Evolutionary conservation across 805 yeast genomes (phyloP), one percentile per base, ranked within the genome.

Genomic region (Suhomyces faveliae): DNA sequence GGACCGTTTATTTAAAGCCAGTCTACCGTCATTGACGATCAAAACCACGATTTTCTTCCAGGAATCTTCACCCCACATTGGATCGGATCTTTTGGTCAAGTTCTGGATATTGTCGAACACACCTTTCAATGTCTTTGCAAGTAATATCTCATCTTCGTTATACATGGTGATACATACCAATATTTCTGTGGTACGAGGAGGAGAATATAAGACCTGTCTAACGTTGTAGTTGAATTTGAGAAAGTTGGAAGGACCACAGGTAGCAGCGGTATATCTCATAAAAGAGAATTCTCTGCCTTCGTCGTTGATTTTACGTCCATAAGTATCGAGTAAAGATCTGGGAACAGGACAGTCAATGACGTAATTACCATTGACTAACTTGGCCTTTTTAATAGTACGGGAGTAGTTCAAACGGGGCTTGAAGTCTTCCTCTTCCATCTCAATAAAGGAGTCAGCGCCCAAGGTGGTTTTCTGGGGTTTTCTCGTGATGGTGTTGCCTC

Each of bases 31-130:
- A 50, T 91, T 86, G 11, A 92, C 91, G 24, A 92, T 80, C 55
- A 89, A 81, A 15, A 94, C 94, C 9, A 89, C 96, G 27, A 92
- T 83, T 60, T 89, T 92, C 57, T 91, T 89, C 98, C 98, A 92
- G 0, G 96, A 83, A 49, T 89, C 96, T 39, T 82, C 82, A n/a
- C 98, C 98, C 99, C 99, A 92, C 1, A 83, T 78, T 11, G 80
- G 78, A 51, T 83, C 78, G 25, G 84, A 74, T 51, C 87, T 78
- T 45, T 83, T 78, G 40, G 80, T 76, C 60, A 94, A 74, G 63
- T 90, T 84, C 52, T 81, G 77, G 53, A 92, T 85, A 64, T 94
- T 92, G 49, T 88, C 87, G 71, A 92, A 89, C 10, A 82, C 77
- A 21, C 85, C 87, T 56, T 81, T 79, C 53, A 82, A 65, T 5